phyloP scores from a whole-genome alignment of 257 asterid genomes.

The Striga asiatica region DNA sequence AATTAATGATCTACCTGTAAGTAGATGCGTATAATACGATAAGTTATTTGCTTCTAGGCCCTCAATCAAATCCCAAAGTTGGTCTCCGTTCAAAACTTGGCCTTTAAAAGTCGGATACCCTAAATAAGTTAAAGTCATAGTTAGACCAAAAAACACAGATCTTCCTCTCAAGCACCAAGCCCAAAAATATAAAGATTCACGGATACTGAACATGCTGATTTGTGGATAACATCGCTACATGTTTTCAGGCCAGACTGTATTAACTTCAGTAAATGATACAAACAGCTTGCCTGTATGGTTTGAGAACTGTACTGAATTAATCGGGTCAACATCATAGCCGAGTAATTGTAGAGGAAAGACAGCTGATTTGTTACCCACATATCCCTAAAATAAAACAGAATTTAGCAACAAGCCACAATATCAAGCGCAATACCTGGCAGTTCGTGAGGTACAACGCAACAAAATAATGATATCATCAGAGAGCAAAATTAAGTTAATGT shows the following conservation, averaged over 20 bases:
- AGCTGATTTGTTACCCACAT: constrained; percentile 97
- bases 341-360: constrained; percentile 93
- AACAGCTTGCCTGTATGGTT: constrained; percentile 98
- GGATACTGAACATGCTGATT: neutral
- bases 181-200: neutral
- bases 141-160: constrained; percentile 19
- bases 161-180: no score
- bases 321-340: constrained; percentile 93
- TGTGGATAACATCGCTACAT: no score
- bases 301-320: constrained; percentile 96
- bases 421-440: constrained; percentile 10
- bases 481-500: neutral
- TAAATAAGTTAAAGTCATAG: constrained; percentile 27
- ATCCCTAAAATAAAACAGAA: constrained; percentile 45
- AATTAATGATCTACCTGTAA: constrained; percentile 53
- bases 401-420: neutral
- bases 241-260: constrained; percentile 29
- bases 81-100: constrained; percentile 89
- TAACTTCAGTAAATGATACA: constrained; percentile 31
- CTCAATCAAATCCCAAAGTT: constrained; percentile 86
- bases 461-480: neutral
- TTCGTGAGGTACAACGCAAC: neutral
- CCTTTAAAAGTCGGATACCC: constrained; percentile 98
- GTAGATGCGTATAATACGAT: constrained; percentile 82
- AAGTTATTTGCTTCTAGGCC: constrained; percentile 90